Evolutionary conservation across 495 filamentous ascomycete species (phyloP), one percentile per base, ranked within the genome.

Genomic region (Hypoxylon perforatum): DNA sequence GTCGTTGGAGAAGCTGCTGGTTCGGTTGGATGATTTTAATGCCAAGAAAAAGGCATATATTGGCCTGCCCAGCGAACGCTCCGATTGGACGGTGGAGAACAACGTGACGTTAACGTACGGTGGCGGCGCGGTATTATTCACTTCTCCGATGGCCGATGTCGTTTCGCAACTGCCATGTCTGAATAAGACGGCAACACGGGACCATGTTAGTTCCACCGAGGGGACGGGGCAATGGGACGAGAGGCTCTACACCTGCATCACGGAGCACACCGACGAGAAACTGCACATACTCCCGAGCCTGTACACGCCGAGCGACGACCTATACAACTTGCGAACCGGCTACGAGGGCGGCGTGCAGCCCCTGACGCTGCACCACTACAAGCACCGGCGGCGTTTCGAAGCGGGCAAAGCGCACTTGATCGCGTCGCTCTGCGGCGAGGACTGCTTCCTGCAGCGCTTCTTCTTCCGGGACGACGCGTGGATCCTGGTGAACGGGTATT

Each of bases 301-400:
- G 7, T 83, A 80, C 42, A 81, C 39, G 19, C 69, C 72, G 12
- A 58, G 87, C 64, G 76, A 84, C 23, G 85, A 87, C 69, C 71
- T 83, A 58, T 75, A 78, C 66, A 79, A 77, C 17, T 81, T 86
- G 52, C 82, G 81, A 0, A 85, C 84, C 11, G 84, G 86, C 67
- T 90, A 87, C 73, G 86, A 87, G 64, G 73, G 76, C 14, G 84
- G 81, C 11, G 73, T 79, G 11, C 77, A 79, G 33, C 81, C 85
- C 1, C 80, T 88, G 0, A 80, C 81, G 10, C 80, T 90, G 15
- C 86, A 88, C 70, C 85, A 88, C 73, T 88, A 83, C 80, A 84
- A 86, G 52, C 69, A 74, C 50, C 85, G 85, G 79, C 75, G 85
- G 44, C 75, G 79, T 23, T 81, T 88, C 75, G 75, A 80, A 21